These are phyloP conservation scores for Leccinum angustisporum DNA, from an alignment of 1,284 basidiomycete genomes.

Conservation along the genomic window DNA sequence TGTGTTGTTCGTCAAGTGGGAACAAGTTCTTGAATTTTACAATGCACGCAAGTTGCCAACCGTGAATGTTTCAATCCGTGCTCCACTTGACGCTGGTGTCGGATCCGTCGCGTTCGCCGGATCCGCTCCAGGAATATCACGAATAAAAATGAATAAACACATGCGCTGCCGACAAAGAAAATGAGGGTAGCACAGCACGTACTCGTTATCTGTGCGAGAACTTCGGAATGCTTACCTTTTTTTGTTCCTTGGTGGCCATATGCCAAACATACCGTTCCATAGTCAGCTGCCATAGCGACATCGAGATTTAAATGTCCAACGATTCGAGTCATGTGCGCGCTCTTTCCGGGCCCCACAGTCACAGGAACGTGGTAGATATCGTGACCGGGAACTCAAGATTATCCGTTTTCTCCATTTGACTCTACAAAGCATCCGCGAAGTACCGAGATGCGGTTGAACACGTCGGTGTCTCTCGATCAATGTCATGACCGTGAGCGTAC, in stretches of 20 bases:
- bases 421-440: neutral
- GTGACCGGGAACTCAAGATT: neutral
- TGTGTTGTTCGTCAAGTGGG: neutral
- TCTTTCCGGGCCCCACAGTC: neutral
- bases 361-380: neutral
- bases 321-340: neutral
- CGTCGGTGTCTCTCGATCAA: neutral
- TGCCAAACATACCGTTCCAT: neutral
- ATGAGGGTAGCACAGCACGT: neutral
- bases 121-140: neutral
- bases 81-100: neutral
- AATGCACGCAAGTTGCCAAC: neutral
- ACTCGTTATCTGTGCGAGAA: neutral
- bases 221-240: neutral
- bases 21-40: neutral
- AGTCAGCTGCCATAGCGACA: neutral
- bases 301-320: neutral
- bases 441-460: neutral
- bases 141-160: slow-evolving; percentile 1
- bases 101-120: neutral
- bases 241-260: neutral
- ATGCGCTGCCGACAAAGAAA: neutral
- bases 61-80: neutral
- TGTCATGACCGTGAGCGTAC: no score
- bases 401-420: neutral